Base-by-base conservation (phyloP, 2,329 filamentous ascomycete species). In the Graphiopsis chlorocephala region DNA sequence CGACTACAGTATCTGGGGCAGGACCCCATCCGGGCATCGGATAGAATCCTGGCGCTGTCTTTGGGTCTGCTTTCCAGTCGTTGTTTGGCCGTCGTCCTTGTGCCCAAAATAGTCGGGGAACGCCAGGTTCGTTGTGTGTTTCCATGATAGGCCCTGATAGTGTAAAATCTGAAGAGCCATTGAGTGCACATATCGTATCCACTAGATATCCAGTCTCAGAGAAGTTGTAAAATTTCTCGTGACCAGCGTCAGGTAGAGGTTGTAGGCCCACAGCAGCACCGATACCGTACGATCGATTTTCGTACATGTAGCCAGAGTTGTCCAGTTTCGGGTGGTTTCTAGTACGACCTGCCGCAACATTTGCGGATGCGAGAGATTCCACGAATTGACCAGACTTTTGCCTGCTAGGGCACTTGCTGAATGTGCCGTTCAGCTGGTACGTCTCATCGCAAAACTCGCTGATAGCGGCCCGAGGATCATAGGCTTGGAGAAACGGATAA, bases 321-420 rank as follows among this genome's bases (percentile, higher is more conserved):
- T 61, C 59, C 11, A 33, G 59, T 31, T 61, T 61, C 20, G 59
- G 50, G 28, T 50, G 28, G 28, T 52, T 61, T 20, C 59, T n/a
- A 15, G 42, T 15, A 10, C n/a, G 20, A 14, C 45, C 45, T 20
- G 25, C 20, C 15, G 42, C 17, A 15, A 47, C 47, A 15, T 11
- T 61, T 10, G 59, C 59, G n/a, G 59, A 29, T 28, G 38, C 59
- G 15, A 48, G 25, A 10, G 59, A 61, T 29, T 61, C 42, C 17
- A 61, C 14, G 3, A 61, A 26, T 4, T 28, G 26, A 8, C 59
- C 59, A 31, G 42, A 23, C 23, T 61, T 33, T 31, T 33, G 25
- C 26, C 25, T 50, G 3, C 42, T 38, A 11, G 59, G 59, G 33
- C 59, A 61, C 10, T 29, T 20, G 15, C 33, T 29, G 45, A 61